Evolutionary conservation across 2,329 filamentous ascomycete species (phyloP), one percentile per base, ranked within the genome.

Genomic region (Tympanopsis confertula): DNA sequence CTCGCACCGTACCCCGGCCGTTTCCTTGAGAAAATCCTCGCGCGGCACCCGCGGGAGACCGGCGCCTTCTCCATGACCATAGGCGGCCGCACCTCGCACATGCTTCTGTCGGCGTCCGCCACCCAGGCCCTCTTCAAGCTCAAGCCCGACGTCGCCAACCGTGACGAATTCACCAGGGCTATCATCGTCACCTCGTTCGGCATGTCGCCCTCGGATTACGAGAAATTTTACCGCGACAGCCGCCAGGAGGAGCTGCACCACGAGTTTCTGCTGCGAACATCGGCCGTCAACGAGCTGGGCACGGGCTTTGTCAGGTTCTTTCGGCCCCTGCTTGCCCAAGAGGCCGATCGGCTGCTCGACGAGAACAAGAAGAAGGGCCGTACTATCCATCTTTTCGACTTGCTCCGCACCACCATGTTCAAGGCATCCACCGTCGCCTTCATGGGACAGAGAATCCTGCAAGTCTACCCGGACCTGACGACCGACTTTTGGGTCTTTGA

Each of bases 171-270:
- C 17, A 35, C 35, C 12, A 12, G 24, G 13, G 35, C 20, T 20
- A 35, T 35, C 4, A 5, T 35, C 17, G 24, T 13, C 10, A 35
- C 20, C 19, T 20, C 17, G 7, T 20, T 35, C 19, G 13, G 19
- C 18, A 20, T 35, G 4, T 20, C 17, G 5, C 13, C 13, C 13
- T 13, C 3, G 5, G 35, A 35, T 20, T 35, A 20, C 19, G 35
- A 13, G 13, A 19, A 20, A n/a, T n/a, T 20, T 19, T 20, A 35
- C 3, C 17, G 19, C 17, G 35, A 35, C 35, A n/a, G n/a, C n/a
- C n/a, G n/a, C n/a, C n/a, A n/a, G n/a, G 35, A 35, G 35, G 35
- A 35, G 35, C 20, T 35, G 35, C 20, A 35, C 18, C 35, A 35
- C 13, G 35, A 35, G 35, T 20, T 35, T 12, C 13, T 35, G 17